phyloP scores from a whole-genome alignment of 2,329 filamentous ascomycete species.

The Rhexocercosporidium sp. region DNA sequence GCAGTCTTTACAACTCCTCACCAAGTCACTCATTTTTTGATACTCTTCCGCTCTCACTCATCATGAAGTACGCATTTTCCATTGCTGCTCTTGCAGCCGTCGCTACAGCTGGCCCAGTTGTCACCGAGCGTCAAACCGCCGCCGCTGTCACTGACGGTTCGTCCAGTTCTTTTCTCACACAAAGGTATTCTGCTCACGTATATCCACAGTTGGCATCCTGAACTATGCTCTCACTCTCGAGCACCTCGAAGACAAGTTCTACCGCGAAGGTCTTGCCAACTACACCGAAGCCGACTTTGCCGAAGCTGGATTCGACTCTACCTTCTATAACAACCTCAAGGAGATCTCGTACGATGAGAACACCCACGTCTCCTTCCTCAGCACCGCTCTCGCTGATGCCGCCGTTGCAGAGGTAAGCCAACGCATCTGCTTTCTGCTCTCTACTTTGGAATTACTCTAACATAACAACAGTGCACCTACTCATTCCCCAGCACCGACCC shows the following conservation, averaged over 20 bases:
- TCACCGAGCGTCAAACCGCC: slow-evolving; percentile 20
- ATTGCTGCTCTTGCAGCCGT: slow-evolving; percentile 30
- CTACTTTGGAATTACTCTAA: not conserved
- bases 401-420: slow-evolving; percentile 50
- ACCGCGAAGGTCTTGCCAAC: slow-evolving; percentile 61
- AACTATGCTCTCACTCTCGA: slow-evolving; percentile 57
- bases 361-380: slow-evolving; percentile 62
- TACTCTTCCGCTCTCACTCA: slow-evolving; percentile 14
- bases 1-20: slow-evolving; percentile 14
- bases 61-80: slow-evolving; percentile 33
- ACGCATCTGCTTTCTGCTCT: not conserved
- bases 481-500: slow-evolving; percentile 55
- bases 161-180: not conserved
- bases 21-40: slow-evolving; percentile 17
- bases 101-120: slow-evolving; percentile 28
- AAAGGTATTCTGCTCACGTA: not conserved
- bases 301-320: slow-evolving; percentile 53
- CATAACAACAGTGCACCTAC: slow-evolving; percentile 53
- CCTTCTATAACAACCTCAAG: slow-evolving; percentile 63
- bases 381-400: slow-evolving; percentile 52
- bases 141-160: slow-evolving; percentile 26
- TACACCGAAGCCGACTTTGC: slow-evolving; percentile 59
- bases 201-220: slow-evolving; percentile 42
- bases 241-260: slow-evolving; percentile 67
- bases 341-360: slow-evolving; percentile 48